A percentile compares a stretch with the other conserved stretches of the same genome.
These are phyloP conservation scores for Dalbergia oliveri DNA, from an alignment of 306 rosid genomes.

Conservation along the genomic window DNA sequence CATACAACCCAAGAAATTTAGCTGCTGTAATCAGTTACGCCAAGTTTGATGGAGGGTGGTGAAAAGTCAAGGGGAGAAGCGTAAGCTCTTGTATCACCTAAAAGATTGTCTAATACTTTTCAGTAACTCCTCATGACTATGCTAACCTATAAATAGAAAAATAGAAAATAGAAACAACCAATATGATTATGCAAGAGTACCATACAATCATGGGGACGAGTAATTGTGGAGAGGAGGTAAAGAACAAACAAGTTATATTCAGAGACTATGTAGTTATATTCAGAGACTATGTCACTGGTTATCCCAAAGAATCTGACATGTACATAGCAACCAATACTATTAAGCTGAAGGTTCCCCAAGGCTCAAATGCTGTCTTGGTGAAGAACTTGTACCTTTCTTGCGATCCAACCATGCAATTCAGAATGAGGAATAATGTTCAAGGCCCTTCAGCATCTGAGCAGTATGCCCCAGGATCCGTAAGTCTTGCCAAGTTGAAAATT, in stretches of 20 bases:
- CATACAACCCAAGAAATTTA: not conserved
- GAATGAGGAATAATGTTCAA: conserved; percentile 25
- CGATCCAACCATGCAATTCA: conserved; percentile 48
- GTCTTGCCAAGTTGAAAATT: not conserved
- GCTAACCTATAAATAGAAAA: conserved; percentile 11
- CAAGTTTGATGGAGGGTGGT: not conserved
- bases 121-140: not conserved
- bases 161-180: not conserved
- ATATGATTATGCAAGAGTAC: not conserved
- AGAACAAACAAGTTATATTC: conserved; percentile 43
- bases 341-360: conserved; percentile 32
- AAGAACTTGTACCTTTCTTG: conserved; percentile 42
- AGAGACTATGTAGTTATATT: too few relatives aligned
- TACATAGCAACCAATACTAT: conserved; percentile 7
- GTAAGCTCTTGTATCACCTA: not conserved
- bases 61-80: not conserved
- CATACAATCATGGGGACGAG: not conserved
- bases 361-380: conserved; percentile 30
- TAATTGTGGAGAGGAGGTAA: conserved; percentile 28
- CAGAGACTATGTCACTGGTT: conserved; percentile 36
- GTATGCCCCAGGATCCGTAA: conserved; percentile 35
- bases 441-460: not conserved
- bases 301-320: conserved; percentile 45
- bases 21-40: conserved; percentile 21
- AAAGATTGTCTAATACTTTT: not conserved